Evolutionary conservation across 1,284 basidiomycete genomes (phyloP).

Genomic region (Coniophora puteana): DNA sequence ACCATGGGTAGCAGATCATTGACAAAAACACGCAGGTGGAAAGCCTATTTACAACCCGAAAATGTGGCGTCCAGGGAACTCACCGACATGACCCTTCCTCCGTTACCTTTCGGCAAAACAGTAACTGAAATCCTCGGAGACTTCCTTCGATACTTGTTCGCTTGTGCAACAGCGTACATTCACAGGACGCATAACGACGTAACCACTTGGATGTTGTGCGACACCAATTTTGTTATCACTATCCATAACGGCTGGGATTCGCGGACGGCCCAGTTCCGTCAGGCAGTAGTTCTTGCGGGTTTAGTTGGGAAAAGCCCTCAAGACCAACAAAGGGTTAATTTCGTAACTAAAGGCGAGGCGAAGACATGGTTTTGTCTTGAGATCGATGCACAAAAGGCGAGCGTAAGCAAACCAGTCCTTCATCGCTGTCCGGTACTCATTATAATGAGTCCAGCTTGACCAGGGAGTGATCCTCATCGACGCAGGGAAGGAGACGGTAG

Average conservation of each 20-base stretch:
- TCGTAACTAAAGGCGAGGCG: conserved; percentile 52
- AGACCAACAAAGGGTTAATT: conserved; percentile 37
- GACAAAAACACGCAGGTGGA: conserved; percentile 51
- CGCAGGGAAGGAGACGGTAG: conserved; percentile 47
- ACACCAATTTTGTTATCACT: conserved; percentile 27
- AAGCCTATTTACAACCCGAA: conserved; percentile 37
- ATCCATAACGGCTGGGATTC: conserved; percentile 43
- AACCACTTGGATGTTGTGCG: conserved; percentile 32
- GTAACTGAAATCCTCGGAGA: conserved; percentile 42
- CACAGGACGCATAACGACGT: conserved; percentile 30
- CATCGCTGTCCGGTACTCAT: conserved; percentile 7
- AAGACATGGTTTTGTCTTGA: conserved; percentile 44
- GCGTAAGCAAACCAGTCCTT: conserved; percentile 20
- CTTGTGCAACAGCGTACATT: conserved; percentile 34
- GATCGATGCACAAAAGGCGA: conserved; percentile 34
- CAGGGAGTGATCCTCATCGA: conserved; percentile 43
- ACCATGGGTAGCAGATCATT: background rate
- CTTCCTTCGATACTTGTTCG: conserved; percentile 39
- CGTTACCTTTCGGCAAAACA: conserved; percentile 38
- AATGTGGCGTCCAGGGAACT: conserved; percentile 13
- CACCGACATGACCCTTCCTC: conserved; percentile 30
- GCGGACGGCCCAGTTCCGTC: conserved; percentile 34
- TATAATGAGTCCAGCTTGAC: conserved; percentile 18
- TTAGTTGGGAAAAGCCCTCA: conserved; percentile 29
- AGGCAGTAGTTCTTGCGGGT: conserved; percentile 32